A percentile compares a stretch with the other conserved stretches of the same genome.
These are phyloP conservation scores for Phalaenopsis equestris DNA, from an alignment of 106 monocot species.

Conservation along the genomic window DNA sequence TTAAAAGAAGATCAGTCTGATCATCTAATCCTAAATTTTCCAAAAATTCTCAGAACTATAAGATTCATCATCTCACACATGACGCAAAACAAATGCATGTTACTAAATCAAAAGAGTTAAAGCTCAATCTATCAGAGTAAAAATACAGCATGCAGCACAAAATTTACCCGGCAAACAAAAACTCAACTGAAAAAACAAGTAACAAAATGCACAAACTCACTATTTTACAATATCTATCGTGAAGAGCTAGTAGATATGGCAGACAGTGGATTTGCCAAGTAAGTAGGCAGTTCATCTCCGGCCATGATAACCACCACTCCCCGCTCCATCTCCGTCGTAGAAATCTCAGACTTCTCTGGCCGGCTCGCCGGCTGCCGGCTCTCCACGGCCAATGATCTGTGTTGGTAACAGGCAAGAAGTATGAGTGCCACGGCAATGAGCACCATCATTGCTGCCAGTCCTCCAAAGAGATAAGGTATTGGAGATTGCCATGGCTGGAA, in stretches of 20 bases:
- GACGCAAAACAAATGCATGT: too few relatives aligned
- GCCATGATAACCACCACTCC: conserved; percentile 50
- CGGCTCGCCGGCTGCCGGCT: neutral
- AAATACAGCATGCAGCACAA: too few relatives aligned
- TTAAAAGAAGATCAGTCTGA: too few relatives aligned
- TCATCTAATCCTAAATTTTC: too few relatives aligned
- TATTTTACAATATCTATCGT: too few relatives aligned
- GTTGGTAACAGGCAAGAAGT: conserved; percentile 31
- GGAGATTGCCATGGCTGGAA: conserved; percentile 24
- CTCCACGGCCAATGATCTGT: neutral
- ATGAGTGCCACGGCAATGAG: conserved; percentile 36
- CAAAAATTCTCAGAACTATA: too few relatives aligned
- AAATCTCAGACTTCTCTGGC: neutral
- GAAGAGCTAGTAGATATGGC: neutral
- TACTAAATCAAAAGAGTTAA: too few relatives aligned
- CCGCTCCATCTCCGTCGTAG: conserved; percentile 23
- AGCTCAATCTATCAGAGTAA: too few relatives aligned
- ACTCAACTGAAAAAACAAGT: too few relatives aligned
- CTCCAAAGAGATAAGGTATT: conserved; percentile 33
- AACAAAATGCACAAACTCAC: too few relatives aligned
- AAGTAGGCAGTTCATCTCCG: conserved; percentile 39
- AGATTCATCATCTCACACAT: too few relatives aligned
- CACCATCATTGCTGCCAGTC: conserved; percentile 25
- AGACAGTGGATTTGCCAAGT: conserved; percentile 17
- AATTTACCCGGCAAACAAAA: too few relatives aligned